Evolutionary conservation across 2,329 filamentous ascomycete genomes (phyloP).

Genomic region (Lachnellula occidentalis): DNA sequence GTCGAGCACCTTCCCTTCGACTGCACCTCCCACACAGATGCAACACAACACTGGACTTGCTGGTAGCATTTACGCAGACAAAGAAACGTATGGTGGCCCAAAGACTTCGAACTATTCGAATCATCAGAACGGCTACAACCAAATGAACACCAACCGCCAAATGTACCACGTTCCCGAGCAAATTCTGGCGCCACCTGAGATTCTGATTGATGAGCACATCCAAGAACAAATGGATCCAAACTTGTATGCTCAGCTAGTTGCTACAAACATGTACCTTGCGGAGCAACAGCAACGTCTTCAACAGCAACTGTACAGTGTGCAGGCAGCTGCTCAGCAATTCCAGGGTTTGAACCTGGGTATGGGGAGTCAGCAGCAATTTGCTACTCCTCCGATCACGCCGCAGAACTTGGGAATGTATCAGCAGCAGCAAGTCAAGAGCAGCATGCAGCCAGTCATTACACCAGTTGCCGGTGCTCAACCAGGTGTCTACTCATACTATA

Average conservation of each 20-base stretch:
- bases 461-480: constrained; percentile 57
- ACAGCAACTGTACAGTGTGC: constrained; percentile 82
- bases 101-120: constrained; percentile 28
- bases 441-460: constrained; percentile 41
- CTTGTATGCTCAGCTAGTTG: constrained; percentile 81
- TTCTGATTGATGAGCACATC: constrained; percentile 65
- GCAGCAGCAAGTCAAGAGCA: constrained; percentile 31
- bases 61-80: constrained; percentile 31
- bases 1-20: constrained; percentile 65
- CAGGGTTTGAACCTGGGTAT: constrained; percentile 66
- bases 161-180: constrained; percentile 75
- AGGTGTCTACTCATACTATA: constrained; percentile 77
- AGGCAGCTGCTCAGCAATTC: constrained; percentile 76
- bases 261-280: constrained; percentile 85
- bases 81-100: constrained; percentile 28
- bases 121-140: constrained; percentile 36
- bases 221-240: constrained; percentile 77
- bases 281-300: constrained; percentile 94
- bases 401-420: constrained; percentile 49
- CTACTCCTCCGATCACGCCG: constrained; percentile 46
- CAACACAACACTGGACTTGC: constrained; percentile 30
- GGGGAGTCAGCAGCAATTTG: constrained; percentile 41
- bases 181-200: constrained; percentile 75
- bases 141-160: constrained; percentile 44
- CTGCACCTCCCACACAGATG: constrained; percentile 54